Evolutionary conservation across 169 alveolate species (phyloP).

Genomic region (Amoebophrya sp.): DNA sequence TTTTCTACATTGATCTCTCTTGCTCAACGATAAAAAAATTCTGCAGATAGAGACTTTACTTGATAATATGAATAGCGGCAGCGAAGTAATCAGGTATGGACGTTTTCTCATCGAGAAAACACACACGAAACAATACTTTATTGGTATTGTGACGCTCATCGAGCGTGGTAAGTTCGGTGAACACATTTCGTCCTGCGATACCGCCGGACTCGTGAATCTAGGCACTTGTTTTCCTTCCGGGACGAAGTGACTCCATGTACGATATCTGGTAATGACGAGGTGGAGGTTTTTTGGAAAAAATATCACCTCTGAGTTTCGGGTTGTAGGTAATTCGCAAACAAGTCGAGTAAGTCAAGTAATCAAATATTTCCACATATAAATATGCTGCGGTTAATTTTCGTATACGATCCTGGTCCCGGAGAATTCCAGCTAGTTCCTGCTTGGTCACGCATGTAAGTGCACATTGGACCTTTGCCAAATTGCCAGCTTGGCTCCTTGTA

Average conservation of each 20-base stretch:
- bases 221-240: not conserved
- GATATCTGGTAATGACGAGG: not conserved
- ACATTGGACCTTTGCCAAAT: not conserved
- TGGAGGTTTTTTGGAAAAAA: not conserved
- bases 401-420: slow-evolving; percentile 3
- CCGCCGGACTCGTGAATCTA: not conserved
- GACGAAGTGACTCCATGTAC: not conserved
- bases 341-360: not conserved
- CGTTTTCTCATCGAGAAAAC: not conserved
- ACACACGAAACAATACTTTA: not conserved
- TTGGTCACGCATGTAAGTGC: slow-evolving; percentile 19
- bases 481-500: not conserved
- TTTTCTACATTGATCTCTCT: no score
- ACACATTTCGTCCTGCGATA: not conserved
- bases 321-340: no score
- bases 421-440: not conserved
- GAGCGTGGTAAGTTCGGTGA: not conserved
- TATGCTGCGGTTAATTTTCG: not conserved
- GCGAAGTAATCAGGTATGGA: no score
- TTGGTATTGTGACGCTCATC: not conserved
- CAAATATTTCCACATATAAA: not conserved
- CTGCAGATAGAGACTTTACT: no score
- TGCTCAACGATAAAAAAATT: no score
- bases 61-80: no score
- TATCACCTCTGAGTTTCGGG: not conserved